These are phyloP conservation scores for Apiospora marii DNA, from an alignment of 2,329 filamentous ascomycete genomes.

Conservation along the genomic window DNA sequence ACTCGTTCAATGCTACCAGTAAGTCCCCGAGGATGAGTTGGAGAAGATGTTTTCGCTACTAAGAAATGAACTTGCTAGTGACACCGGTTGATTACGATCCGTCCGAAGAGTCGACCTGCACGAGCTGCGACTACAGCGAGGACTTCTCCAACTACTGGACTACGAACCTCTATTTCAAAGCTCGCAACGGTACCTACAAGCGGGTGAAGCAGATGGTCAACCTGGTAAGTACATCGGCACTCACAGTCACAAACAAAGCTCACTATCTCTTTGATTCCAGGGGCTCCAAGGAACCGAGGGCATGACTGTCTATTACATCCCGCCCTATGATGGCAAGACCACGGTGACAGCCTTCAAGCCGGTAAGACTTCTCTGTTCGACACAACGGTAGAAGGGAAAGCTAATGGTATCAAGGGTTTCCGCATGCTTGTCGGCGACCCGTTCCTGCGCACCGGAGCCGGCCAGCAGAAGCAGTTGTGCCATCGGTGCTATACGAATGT, in stretches of 20 bases:
- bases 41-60: not conserved
- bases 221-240: constrained; percentile 29
- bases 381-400: not conserved
- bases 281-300: constrained; percentile 39
- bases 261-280: not conserved
- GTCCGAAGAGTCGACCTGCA: constrained; percentile 36
- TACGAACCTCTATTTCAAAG: constrained; percentile 42
- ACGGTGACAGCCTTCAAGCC: constrained; percentile 41
- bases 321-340: constrained; percentile 38
- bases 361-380: constrained; percentile 30
- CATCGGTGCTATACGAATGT: constrained; percentile 42
- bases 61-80: not conserved
- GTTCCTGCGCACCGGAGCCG: constrained; percentile 33
- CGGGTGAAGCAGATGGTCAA: constrained; percentile 38
- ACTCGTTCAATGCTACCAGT: constrained; percentile 40
- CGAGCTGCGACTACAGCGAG: constrained; percentile 45
- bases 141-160: constrained; percentile 45
- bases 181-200: constrained; percentile 37
- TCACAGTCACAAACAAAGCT: not conserved
- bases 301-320: constrained; percentile 44
- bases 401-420: constrained; percentile 36
- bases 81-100: constrained; percentile 37
- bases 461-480: constrained; percentile 40
- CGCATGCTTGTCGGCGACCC: constrained; percentile 43
- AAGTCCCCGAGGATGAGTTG: not conserved